phyloP scores from a whole-genome alignment of 1,284 basidiomycete genomes.

The Cryptococcus sp. region DNA sequence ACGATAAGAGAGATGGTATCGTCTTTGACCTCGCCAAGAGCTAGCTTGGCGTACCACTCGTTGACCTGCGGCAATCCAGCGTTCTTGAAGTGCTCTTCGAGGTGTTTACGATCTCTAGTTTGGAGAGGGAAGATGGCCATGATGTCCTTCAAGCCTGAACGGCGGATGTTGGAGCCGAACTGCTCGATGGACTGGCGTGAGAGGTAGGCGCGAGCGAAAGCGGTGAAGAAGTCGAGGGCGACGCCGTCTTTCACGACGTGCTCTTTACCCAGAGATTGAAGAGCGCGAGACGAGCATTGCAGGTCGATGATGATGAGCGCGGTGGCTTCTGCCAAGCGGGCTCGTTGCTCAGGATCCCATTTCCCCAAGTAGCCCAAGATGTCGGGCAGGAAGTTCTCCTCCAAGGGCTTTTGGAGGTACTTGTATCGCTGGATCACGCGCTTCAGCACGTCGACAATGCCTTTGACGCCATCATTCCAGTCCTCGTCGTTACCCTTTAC shows the following conservation, averaged over 20 bases:
- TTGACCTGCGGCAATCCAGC: constrained; percentile 74
- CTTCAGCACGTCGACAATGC: constrained; percentile 88
- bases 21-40: constrained; percentile 72
- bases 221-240: constrained; percentile 72
- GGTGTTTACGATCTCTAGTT: constrained; percentile 68
- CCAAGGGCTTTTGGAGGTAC: constrained; percentile 94
- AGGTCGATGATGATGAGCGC: constrained; percentile 82
- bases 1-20: constrained; percentile 65
- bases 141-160: constrained; percentile 82
- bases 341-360: constrained; percentile 72
- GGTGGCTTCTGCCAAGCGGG: constrained; percentile 77
- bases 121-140: constrained; percentile 82
- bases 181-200: constrained; percentile 81
- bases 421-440: constrained; percentile 98
- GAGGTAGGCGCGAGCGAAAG: constrained; percentile 79
- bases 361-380: constrained; percentile 85
- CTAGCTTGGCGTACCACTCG: constrained; percentile 89
- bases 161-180: constrained; percentile 72
- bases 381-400: constrained; percentile 77
- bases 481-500: constrained; percentile 32
- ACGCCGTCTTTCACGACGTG: constrained; percentile 92
- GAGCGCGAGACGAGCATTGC: constrained; percentile 71
- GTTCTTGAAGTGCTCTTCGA: constrained; percentile 84
- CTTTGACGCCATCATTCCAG: constrained; percentile 65
- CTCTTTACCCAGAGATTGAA: constrained; percentile 84